Evolutionary conservation across 148 eudicot genomes (phyloP), one percentile per base, ranked within the genome.

Genomic region (Drosera capensis): DNA sequence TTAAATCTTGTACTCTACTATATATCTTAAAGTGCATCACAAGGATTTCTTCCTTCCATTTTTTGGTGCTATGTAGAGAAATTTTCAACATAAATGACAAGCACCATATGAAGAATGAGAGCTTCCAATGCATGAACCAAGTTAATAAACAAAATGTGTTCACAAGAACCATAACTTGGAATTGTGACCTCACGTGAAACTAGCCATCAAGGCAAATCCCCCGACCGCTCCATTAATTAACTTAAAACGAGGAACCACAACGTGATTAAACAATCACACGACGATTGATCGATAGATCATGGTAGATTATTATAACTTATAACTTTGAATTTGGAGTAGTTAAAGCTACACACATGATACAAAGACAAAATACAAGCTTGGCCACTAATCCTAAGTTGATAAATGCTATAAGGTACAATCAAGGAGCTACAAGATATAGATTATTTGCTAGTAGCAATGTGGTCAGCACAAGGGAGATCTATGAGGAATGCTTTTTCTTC

Each of bases 401-500:
- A n/a, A n/a, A n/a, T n/a, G 16, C 20, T 40, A 40, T 8, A 14
- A 40, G 17, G 7, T 14, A 8, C 17, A 40, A 40, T 14, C 3
- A 40, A 7, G 16, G 18, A 40, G 16, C 17, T 40, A 44, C 23
- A 14, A 24, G 20, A 20, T 9, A 44, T 12, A 44, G 1, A 9
- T 5, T 2, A 11, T 34, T 34, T 13, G n/a, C n/a, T 34, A 43
- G 2, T 8, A 43, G 16, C 5, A 44, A 2, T n/a, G n/a, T n/a
- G n/a, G n/a, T 62, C 61, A 87, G 52, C 94, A 87, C 46, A 87
- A 54, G 28, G 96, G 96, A 48, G 94, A 88, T 59, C 97, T 75
- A 54, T 75, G 97, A 17, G 97, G 97, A 51, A 80, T 66, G 36
- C 97, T 72, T 73, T 88, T 88, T 68, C 94, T 78, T 73, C 97